phyloP scores from a whole-genome alignment of 73 alveolate genomes.

The Tetrahymena malaccensis region DNA sequence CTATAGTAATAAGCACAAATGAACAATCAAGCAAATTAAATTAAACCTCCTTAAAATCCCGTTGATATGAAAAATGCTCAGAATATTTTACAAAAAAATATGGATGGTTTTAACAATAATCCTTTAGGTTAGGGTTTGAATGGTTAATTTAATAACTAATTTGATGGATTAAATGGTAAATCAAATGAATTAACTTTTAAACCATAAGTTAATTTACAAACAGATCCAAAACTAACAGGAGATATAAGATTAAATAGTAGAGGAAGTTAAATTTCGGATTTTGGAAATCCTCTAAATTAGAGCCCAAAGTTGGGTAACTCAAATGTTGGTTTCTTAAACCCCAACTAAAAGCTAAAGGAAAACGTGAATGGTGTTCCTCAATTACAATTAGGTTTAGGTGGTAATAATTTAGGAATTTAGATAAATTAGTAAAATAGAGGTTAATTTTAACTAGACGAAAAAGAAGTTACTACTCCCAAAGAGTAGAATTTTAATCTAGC shows the following conservation, averaged over 20 bases:
- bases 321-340: neutral
- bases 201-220: neutral
- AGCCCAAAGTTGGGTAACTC: too few relatives aligned
- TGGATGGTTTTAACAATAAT: too few relatives aligned
- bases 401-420: neutral
- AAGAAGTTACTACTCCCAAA: neutral
- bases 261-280: neutral
- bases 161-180: neutral
- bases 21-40: too few relatives aligned
- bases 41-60: neutral
- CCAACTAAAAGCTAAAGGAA: neutral
- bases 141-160: too few relatives aligned
- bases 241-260: neutral
- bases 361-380: neutral
- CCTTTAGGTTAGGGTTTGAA: too few relatives aligned
- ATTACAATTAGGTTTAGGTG: neutral
- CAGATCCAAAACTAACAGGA: neutral
- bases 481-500: neutral
- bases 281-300: neutral
- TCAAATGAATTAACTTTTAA: neutral
- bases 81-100: too few relatives aligned
- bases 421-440: neutral
- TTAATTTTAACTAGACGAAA: neutral
- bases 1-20: neutral
- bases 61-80: too few relatives aligned